phyloP scores from a whole-genome alignment of 768 basidiomycete species.

The Melanogaster broomeanus region DNA sequence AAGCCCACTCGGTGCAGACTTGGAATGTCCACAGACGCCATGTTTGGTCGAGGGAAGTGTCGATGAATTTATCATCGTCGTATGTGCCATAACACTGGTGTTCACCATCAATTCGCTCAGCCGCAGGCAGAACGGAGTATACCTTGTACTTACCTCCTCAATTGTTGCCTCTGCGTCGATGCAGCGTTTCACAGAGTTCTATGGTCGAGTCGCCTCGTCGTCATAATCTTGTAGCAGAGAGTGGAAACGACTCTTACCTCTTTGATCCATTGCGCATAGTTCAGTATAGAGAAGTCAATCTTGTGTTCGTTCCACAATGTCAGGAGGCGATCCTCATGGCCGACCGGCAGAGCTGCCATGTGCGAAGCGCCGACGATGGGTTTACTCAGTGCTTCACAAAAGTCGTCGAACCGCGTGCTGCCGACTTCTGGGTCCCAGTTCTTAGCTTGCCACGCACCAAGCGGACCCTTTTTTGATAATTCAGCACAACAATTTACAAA shows the following conservation, averaged over 20 bases:
- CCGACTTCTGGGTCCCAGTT: slow-evolving; percentile 82
- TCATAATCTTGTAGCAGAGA: neutral
- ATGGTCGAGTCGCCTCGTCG: neutral
- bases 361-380: slow-evolving; percentile 37
- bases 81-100: slow-evolving; percentile 84
- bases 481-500: slow-evolving; percentile 19
- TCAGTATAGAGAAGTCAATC: slow-evolving; percentile 61
- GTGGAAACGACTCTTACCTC: slow-evolving; percentile 41
- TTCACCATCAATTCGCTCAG: neutral
- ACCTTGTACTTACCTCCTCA: slow-evolving; percentile 48
- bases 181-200: slow-evolving; percentile 63
- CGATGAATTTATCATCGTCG: slow-evolving; percentile 64
- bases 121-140: neutral
- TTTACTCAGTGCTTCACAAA: slow-evolving; percentile 59
- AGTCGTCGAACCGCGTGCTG: slow-evolving; percentile 64
- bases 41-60: slow-evolving; percentile 60
- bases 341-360: slow-evolving; percentile 45
- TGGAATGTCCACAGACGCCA: slow-evolving; percentile 93
- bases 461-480: slow-evolving; percentile 50
- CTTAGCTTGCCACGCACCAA: slow-evolving; percentile 79
- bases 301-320: slow-evolving; percentile 45
- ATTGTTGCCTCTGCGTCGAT: slow-evolving; percentile 42
- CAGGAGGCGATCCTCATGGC: slow-evolving; percentile 49
- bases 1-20: slow-evolving; percentile 96
- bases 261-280: slow-evolving; percentile 79